Conservation (phyloP, 2,329 filamentous ascomycete species). For the Trichoderma sp. region DNA sequence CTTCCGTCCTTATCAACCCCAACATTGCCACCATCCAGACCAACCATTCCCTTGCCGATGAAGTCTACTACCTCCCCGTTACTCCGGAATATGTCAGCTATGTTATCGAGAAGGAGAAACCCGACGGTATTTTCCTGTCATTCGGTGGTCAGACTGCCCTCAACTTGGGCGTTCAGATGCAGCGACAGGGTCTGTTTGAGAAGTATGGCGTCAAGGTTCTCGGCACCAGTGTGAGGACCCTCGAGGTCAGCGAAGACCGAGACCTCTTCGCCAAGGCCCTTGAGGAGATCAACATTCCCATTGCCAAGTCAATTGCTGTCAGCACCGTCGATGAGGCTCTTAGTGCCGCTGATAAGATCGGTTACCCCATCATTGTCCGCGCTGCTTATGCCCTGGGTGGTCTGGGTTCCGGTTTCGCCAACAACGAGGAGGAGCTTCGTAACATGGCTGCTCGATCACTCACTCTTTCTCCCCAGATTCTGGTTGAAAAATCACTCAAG, state of each 20-base stretch:
- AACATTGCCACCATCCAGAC: constrained; percentile 99
- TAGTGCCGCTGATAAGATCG: constrained; percentile 78
- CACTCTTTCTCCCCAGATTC: constrained; percentile 89
- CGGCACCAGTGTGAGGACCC: constrained; percentile 88
- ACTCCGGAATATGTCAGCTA: constrained; percentile 97
- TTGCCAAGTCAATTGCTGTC: constrained; percentile 93
- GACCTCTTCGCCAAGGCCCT: constrained; percentile 94
- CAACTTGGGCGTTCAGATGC: constrained; percentile 95
- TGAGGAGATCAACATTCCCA: constrained; percentile 96
- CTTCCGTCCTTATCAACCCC: constrained; percentile 92
- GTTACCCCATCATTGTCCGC: constrained; percentile 97
- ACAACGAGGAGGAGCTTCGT: constrained; percentile 88
- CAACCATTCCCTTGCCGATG: constrained; percentile 90
- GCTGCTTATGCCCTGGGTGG: constrained; percentile 95
- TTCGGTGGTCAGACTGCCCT: constrained; percentile 97
- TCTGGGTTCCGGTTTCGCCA: constrained; percentile 92
- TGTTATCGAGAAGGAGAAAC: constrained; percentile 93
- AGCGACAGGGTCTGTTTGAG: constrained; percentile 92
- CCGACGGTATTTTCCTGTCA: constrained; percentile 94
- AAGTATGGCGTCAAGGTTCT: constrained; percentile 94
- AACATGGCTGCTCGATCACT: constrained; percentile 91
- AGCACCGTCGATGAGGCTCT: constrained; percentile 88
- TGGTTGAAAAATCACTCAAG: constrained; percentile 98
- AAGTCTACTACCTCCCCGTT: constrained; percentile 97
- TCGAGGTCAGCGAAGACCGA: constrained; percentile 93